Evolutionary conservation across 2,329 filamentous ascomycete genomes (phyloP).

Genomic region (Metarhizium rileyi): DNA sequence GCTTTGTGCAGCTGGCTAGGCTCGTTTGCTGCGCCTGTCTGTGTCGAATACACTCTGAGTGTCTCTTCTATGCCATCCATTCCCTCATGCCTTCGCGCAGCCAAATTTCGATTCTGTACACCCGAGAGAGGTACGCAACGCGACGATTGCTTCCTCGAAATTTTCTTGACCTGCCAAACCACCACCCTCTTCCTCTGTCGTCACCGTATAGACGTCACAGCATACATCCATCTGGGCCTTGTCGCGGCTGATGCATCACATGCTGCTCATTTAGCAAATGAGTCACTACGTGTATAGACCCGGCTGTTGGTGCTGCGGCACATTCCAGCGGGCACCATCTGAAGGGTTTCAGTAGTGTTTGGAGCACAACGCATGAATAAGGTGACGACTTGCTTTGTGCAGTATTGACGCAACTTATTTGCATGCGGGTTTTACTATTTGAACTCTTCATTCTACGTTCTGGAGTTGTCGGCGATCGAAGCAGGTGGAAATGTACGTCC

Average conservation of each 20-base stretch:
- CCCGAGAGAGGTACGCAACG: background rate
- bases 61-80: conserved; percentile 4
- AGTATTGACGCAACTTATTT: conserved; percentile 2
- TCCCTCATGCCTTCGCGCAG: conserved; percentile 2
- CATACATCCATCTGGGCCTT: background rate
- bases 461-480: background rate
- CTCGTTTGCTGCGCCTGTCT: background rate
- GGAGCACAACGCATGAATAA: too few species aligned
- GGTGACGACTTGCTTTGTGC: too few species aligned
- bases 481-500: conserved; percentile 4
- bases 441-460: conserved; percentile 3
- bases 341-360: too few species aligned
- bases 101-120: conserved; percentile 6
- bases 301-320: background rate
- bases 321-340: too few species aligned
- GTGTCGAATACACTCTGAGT: background rate
- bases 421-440: conserved; percentile 3
- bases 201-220: background rate
- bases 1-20: conserved; percentile 1
- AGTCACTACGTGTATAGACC: background rate
- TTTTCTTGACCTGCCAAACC: background rate
- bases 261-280: background rate
- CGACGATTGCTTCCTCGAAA: background rate
- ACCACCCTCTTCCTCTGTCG: background rate
- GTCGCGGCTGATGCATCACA: background rate